phyloP scores from a whole-genome alignment of 1,284 basidiomycete species.

The Clitocybe nebularis region DNA sequence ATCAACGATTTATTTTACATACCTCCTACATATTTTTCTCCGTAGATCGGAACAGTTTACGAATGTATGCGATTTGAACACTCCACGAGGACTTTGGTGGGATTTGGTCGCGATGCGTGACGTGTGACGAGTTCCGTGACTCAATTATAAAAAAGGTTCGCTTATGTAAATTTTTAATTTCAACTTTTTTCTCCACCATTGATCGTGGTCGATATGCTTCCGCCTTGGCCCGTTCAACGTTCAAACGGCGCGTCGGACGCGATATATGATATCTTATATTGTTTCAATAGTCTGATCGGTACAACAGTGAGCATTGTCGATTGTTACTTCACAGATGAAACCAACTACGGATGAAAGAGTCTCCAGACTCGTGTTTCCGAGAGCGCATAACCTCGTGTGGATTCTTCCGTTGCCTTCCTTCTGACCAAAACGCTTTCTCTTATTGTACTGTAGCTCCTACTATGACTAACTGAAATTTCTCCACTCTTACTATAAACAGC shows the following conservation, averaged over 20 bases:
- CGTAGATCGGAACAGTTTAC: conserved; percentile 16
- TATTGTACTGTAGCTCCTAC: not conserved
- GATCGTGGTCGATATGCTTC: too few relatives aligned
- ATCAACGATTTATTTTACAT: conserved; percentile 14
- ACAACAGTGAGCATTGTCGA: not conserved
- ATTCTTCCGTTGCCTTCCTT: conserved; percentile 70
- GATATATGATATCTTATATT: too few relatives aligned
- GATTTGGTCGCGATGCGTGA: too few relatives aligned
- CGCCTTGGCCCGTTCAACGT: too few relatives aligned
- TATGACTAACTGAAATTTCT: not conserved
- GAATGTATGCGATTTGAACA: conserved; percentile 4
- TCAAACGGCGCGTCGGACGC: too few relatives aligned
- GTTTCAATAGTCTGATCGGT: not conserved
- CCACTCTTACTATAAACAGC: not conserved
- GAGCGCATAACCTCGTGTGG: conserved; percentile 66
- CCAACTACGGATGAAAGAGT: conserved; percentile 58
- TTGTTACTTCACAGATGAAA: too few relatives aligned
- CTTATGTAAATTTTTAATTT: too few relatives aligned
- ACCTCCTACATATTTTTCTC: conserved; percentile 5
- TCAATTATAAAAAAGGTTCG: too few relatives aligned
- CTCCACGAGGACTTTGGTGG: not conserved
- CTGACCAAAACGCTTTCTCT: conserved; percentile 31
- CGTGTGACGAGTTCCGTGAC: too few relatives aligned
- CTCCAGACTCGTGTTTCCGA: conserved; percentile 43
- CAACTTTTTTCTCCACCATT: too few relatives aligned